Evolutionary conservation across 2,329 filamentous ascomycete species (phyloP), one percentile per base, ranked within the genome.

Genomic region (Hypoxylon rubiginosum): DNA sequence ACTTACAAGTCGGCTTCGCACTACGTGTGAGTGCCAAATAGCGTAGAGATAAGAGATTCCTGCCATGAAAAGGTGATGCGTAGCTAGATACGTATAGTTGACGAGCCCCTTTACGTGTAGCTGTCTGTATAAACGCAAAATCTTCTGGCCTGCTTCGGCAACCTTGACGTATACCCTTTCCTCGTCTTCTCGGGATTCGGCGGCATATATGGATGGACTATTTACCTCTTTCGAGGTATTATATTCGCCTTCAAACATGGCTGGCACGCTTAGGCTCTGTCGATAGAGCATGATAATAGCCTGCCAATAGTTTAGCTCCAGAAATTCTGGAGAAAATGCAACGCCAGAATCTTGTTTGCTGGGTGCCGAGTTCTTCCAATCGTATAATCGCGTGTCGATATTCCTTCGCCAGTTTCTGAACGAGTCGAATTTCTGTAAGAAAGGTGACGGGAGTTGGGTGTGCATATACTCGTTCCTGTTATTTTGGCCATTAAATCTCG

Each of bases 271-370:
- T 66, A 97, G 80, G 78, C 94, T 96, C 79, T 97, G 95, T 59
- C 95, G 86, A 78, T 98, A 98, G 19, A 98, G 86, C 91, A 97
- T 94, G 71, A 97, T 97, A 66, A 98, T 90, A 3, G 94, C 93
- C 78, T 97, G 95, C 94, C 95, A 98, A 79, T 98, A 98, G 78
- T 98, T 98, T 66, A 98, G 85, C 73, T 97, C 93, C 4, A 97
- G 81, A 73, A 98, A 97, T 60, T 97, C 91, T 1, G 92, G 90
- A 0, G 92, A 94, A 77, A 98, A 98, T 3, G 89, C 89, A 2
- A 98, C 96, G 0, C 94, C 94, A 0, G 93, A 97, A 62, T 96
- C 89, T 21, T 87, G 81, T 67, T 91, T 90, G 0, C 87, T 90
- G 0, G 95, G 96, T 1, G 94, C 91, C 4, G 89, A 90, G 28